These are phyloP conservation scores for Hypoxylon sp. DNA, from an alignment of 2,329 filamentous ascomycete species.

Conservation along the genomic window DNA sequence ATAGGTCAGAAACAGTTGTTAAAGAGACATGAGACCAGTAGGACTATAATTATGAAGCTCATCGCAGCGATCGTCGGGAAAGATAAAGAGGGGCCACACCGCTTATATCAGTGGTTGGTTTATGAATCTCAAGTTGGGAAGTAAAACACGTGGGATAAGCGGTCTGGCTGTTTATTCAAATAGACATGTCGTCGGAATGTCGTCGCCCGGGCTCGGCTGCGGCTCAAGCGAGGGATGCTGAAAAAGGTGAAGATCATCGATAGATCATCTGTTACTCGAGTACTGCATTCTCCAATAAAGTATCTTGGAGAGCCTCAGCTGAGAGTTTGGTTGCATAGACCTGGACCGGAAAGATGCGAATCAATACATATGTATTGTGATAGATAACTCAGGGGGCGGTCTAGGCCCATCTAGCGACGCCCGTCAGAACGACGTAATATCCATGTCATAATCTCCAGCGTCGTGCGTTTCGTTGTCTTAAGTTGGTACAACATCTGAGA, in stretches of 20 bases:
- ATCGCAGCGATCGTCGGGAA: slow-evolving; percentile 17
- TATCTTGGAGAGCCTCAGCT: slow-evolving; percentile 34
- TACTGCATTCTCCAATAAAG: slow-evolving; percentile 42
- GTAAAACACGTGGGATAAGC: slow-evolving; percentile 42
- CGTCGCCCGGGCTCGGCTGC: slow-evolving; percentile 45
- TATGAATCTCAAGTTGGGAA: slow-evolving; percentile 14
- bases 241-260: slow-evolving; percentile 45
- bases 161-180: slow-evolving; percentile 35
- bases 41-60: slow-evolving; percentile 10
- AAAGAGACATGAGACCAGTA: slow-evolving; percentile 16
- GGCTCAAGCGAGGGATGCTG: slow-evolving; percentile 43
- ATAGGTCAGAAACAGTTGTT: not conserved
- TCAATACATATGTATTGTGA: slow-evolving; percentile 28
- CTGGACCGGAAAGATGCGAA: slow-evolving; percentile 30
- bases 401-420: slow-evolving; percentile 37
- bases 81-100: slow-evolving; percentile 25
- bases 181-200: slow-evolving; percentile 41
- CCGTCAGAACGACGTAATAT: slow-evolving; percentile 37
- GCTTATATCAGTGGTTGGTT: slow-evolving; percentile 22
- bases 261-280: slow-evolving; percentile 42
- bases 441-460: slow-evolving; percentile 14
- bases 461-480: not conserved
- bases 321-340: slow-evolving; percentile 39
- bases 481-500: slow-evolving; percentile 1
- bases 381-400: slow-evolving; percentile 26